These are phyloP conservation scores for Xylaria sp. DNA, from an alignment of 2,329 filamentous ascomycete species.

Conservation along the genomic window DNA sequence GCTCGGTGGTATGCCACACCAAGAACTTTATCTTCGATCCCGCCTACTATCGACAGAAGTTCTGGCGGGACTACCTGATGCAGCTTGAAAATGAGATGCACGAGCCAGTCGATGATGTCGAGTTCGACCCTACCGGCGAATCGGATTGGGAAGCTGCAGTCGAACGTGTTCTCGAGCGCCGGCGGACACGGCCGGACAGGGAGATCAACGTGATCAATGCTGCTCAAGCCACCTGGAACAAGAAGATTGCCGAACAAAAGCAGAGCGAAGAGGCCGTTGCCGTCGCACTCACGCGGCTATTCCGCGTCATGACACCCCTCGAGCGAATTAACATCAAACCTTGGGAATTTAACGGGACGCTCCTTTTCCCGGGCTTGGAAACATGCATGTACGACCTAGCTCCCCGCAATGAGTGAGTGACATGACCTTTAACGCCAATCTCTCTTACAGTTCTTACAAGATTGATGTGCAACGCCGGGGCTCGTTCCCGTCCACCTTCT, in stretches of 20 bases:
- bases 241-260: conserved; percentile 11
- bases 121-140: not conserved
- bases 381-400: conserved; percentile 13
- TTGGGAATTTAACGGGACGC: conserved; percentile 14
- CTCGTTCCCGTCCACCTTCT: conserved; percentile 12
- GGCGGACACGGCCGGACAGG: conserved; percentile 14
- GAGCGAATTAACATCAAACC: conserved; percentile 18
- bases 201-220: not conserved
- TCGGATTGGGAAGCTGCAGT: conserved; percentile 8
- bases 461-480: conserved; percentile 10
- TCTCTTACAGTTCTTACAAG: conserved; percentile 11
- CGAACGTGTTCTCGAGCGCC: conserved; percentile 3
- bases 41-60: conserved; percentile 25
- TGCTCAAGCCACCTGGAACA: conserved; percentile 8
- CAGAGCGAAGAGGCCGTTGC: conserved; percentile 5
- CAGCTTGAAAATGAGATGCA: conserved; percentile 15
- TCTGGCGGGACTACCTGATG: conserved; percentile 24
- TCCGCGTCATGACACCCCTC: conserved; percentile 7
- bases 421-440: not conserved
- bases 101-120: conserved; percentile 18
- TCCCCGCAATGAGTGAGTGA: not conserved
- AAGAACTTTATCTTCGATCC: conserved; percentile 27
- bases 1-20: conserved; percentile 9
- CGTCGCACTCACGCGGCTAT: conserved; percentile 16
- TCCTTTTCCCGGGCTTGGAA: conserved; percentile 11